Evolutionary conservation across 805 yeast species (phyloP), one percentile per base, ranked within the genome.

Genomic region (Candida chilensis): DNA sequence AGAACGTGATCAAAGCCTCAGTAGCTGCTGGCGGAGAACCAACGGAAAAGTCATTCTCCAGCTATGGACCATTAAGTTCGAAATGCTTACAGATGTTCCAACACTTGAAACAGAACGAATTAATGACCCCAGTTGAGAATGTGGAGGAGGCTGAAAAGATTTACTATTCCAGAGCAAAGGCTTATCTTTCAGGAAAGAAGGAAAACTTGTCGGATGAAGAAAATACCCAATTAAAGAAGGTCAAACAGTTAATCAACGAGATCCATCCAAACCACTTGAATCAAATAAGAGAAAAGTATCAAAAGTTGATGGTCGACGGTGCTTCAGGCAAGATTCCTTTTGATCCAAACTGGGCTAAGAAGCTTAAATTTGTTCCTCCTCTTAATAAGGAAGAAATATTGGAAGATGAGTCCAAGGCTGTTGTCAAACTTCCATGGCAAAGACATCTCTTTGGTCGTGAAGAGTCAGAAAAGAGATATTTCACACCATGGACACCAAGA

Each of bases 401-500:
- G 18, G 81, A 74, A 45, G 64, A 72, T 37, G 81, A 74, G 42
- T 35, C 62, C 12, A 45, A 49, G 27, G 67, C 74, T 5, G 50
- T 53, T 18, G 68, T 85, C 30, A 45, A 61, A 20, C 62, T 87
- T 35, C 95, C 95, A 33, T 84, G 92, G 88, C 94, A 86, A 57
- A 67, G 66, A 34, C 64, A 67, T 30, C 66, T 82, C 37, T 86
- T 69, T 54, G 97, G 97, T 15, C 78, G 94, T 45, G 56, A 74
- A 41, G 80, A 84, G 32, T 79, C 87, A 11, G 48, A 64, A 12
- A 87, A 83, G 59, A 72, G 88, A 4, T 92, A 80, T 58, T 92
- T 90, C 65, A 86, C 97, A 3, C 98, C 98, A 31, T 92, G 96
- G 96, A 71, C 78, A 36, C 94, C 96, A 41, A 80, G 96, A 59